Conservation (phyloP, 2,329 filamentous ascomycete species). For the Helotiales sp. region DNA sequence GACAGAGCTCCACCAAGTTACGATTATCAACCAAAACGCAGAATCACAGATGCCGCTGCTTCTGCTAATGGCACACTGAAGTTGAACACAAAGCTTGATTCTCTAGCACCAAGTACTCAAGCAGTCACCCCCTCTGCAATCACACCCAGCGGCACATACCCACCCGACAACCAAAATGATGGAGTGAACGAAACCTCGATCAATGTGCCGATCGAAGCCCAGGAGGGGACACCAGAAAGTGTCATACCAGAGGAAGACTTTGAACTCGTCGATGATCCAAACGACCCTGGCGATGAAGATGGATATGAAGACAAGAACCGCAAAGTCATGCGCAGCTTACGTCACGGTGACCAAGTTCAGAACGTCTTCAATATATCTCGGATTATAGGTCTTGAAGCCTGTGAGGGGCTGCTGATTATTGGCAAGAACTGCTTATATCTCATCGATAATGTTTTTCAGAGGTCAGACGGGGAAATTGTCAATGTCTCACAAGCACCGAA, state of each 20-base stretch:
- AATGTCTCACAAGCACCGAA: slow-evolving; percentile 91
- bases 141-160: slow-evolving; percentile 8
- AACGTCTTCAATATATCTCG: slow-evolving; percentile 94
- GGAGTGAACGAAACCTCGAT: slow-evolving; percentile 11
- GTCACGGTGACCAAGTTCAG: slow-evolving; percentile 88
- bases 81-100: slow-evolving; percentile 31
- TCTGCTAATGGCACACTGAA: slow-evolving; percentile 39
- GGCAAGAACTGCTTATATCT: slow-evolving; percentile 92
- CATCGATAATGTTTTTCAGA: slow-evolving; percentile 94
- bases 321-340: slow-evolving; percentile 92
- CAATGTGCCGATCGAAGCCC: slow-evolving; percentile 15
- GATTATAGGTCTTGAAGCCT: slow-evolving; percentile 89
- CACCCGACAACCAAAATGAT: slow-evolving; percentile 17
- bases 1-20: slow-evolving; percentile 69
- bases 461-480: slow-evolving; percentile 92
- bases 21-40: slow-evolving; percentile 83
- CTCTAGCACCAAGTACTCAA: slow-evolving; percentile 10
- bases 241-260: slow-evolving; percentile 76
- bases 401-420: slow-evolving; percentile 89
- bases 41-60: slow-evolving; percentile 47
- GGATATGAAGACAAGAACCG: slow-evolving; percentile 97
- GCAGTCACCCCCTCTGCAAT: slow-evolving; percentile 15
- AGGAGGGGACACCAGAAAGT: slow-evolving; percentile 22
- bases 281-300: slow-evolving; percentile 76
- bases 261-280: slow-evolving; percentile 91